Base-by-base conservation (phyloP, 1,284 basidiomycete species). In the Blastosporella zonata region DNA sequence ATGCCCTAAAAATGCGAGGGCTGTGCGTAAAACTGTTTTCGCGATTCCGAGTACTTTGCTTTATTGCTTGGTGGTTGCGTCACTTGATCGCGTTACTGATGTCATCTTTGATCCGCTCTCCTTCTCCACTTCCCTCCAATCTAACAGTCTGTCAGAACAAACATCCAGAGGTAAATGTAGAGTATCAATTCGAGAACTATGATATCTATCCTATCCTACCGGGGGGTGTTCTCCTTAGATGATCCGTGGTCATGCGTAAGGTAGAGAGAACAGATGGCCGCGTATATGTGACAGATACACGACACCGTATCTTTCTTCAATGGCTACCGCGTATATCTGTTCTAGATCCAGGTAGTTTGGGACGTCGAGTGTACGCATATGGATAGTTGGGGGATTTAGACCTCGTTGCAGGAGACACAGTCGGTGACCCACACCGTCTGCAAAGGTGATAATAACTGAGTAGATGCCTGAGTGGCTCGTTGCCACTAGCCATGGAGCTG, bases 241-340 rank as follows among this genome's bases (percentile, higher is more conserved):
- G n/a, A n/a, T n/a, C 25, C 25, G 9, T 9, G 13, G 33, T 51
- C 36, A 52, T 17, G 53, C 45, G 12, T 54, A 56, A 37, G 52
- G 46, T 27, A 56, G n/a, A 43, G 49, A 29, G 25, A 55, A 48
- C n/a, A 56, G 4, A 41, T 50, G 29, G 3, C 53, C 55, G 6
- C 17, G 15, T 27, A 3, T 22, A 48, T 52, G 47, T 25, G 41
- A 52, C 29, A 56, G 47, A 43, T 52, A 55, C 8, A 55, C 34
- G 35, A 52, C 39, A 5, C 55, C 55, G 22, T 28, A 43, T 18
- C 53, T 47, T 15, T 56, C 55, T 13, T 56, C 55, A 5, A 56
- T 47, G 12, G 47, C 53, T 9, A 55, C 21, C 1, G 38, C 17
- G 27, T 46, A 52, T 22, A 56, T 42, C 17, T 50, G 27, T 21